phyloP scores from a whole-genome alignment of 805 yeast genomes.

The Ogataea henricii region DNA sequence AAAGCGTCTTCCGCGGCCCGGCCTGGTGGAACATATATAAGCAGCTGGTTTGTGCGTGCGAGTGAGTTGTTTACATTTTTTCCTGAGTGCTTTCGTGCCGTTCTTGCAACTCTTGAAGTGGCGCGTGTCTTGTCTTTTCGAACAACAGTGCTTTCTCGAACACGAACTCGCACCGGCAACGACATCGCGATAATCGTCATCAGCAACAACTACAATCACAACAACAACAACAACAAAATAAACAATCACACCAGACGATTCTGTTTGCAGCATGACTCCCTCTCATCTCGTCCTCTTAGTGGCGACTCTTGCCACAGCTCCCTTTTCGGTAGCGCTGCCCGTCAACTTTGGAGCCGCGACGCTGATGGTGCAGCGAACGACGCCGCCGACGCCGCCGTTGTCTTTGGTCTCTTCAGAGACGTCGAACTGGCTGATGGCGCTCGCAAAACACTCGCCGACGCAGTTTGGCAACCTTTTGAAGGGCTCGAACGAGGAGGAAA shows the following conservation, averaged over 20 bases:
- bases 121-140: conserved; percentile 2
- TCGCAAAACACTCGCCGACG: conserved; percentile 9
- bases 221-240: conserved; percentile 1
- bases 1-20: not conserved
- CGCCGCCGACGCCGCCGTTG: not conserved
- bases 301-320: not conserved
- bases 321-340: conserved; percentile 14
- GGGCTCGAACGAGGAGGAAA: not conserved
- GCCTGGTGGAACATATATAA: not conserved
- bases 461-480: conserved; percentile 8
- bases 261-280: conserved; percentile 7
- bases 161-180: too few relatives aligned
- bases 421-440: conserved; percentile 5
- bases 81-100: not conserved
- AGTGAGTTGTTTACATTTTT: not conserved
- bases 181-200: too few relatives aligned
- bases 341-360: conserved; percentile 6
- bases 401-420: not conserved
- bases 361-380: not conserved
- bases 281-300: conserved; percentile 7
- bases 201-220: not conserved
- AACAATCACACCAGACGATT: conserved; percentile 1
- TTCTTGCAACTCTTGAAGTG: conserved; percentile 4
- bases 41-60: not conserved
- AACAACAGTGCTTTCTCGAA: not conserved